These are phyloP conservation scores for Aegilops bicornis DNA, from an alignment of 176 grass and related monocot genomes.

Conservation along the genomic window DNA sequence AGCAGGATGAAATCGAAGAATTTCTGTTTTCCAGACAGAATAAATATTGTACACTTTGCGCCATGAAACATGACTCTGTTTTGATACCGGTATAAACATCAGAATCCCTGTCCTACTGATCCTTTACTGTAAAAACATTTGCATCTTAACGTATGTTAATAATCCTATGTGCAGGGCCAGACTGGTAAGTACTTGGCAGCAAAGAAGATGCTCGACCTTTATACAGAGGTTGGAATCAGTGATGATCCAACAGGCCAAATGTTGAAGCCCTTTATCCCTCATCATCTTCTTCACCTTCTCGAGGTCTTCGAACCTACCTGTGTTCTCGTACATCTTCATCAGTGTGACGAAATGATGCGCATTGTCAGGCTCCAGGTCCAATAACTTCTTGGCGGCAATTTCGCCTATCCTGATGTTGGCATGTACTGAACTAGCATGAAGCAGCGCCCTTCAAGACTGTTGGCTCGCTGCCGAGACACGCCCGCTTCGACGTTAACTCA, in stretches of 20 bases:
- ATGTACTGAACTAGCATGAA: slow-evolving; percentile 44
- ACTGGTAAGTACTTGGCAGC: no score
- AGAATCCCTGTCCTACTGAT: no score
- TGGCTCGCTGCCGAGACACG: not conserved
- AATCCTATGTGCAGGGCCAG: no score
- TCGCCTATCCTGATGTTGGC: slow-evolving; percentile 31
- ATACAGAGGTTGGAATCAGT: not conserved
- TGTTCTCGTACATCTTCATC: slow-evolving; percentile 33
- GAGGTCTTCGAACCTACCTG: not conserved
- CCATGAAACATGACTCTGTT: no score
- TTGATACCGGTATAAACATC: no score
- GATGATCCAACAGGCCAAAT: not conserved
- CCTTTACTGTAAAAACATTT: no score
- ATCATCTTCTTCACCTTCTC: slow-evolving; percentile 19
- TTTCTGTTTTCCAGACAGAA: no score
- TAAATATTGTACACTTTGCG: no score
- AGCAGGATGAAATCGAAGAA: not conserved
- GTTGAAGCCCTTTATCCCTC: slow-evolving; percentile 42
- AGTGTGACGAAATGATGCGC: slow-evolving; percentile 35
- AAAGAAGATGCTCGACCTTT: no score
- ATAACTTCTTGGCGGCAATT: slow-evolving; percentile 23
- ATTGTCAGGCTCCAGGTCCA: slow-evolving; percentile 51
- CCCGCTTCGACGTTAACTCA: no score
- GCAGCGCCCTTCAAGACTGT: slow-evolving; percentile 43
- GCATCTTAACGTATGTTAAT: no score